Base-by-base conservation (phyloP, 805 yeast genomes). In the Zygoascus flipseniorum region DNA sequence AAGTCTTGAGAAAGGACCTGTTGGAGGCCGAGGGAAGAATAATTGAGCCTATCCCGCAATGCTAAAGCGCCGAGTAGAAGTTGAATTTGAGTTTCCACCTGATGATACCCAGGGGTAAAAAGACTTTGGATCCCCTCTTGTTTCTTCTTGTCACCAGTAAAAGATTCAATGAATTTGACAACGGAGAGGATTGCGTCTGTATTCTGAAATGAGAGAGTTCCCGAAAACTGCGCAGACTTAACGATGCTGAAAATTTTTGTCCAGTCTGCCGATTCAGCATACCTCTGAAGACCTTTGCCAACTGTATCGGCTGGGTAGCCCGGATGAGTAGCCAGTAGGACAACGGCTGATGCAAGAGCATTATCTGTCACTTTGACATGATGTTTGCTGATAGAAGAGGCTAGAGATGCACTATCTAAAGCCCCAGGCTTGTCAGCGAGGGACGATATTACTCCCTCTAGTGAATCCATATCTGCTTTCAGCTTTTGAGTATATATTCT, bases 101-200 rank as follows among this genome's bases (percentile, higher is more conserved):
- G 47, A 16, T 41, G 47, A 55, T 59, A 58, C 31, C 43, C 41
- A 13, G 45, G 19, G 3, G 55, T 31, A 32, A 57, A 54, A 14
- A 46, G n/a, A 9, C n/a, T 28, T 18, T 10, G 18, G 5, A 31
- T 16, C 10, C 28, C 48, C 3, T 31, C 44, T 16, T 23, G 35
- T 26, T 44, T 16, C 37, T 20, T 43, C 11, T 16, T 42, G 8
- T 50, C 42, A 13, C 48, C 42, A 19, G 48, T 41, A 23, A 45
- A 19, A 23, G 46, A 19, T 19, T 20, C 44, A 13, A 51, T 19
- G 35, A 51, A 51, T 20, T 46, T 46, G 14, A 31, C 14, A 5
- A 31, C 26, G 3, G 49, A 26, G 10, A 32, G 16, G 11, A 49
- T 14, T n/a, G 31, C 10, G 46, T 49, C 52, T 28, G 18, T 13